Percentiles rank a stretch among this genome's conserved stretches.
Evolutionary conservation across 306 rosid genomes (phyloP).

Genomic region (Trichosanthes truncata): DNA sequence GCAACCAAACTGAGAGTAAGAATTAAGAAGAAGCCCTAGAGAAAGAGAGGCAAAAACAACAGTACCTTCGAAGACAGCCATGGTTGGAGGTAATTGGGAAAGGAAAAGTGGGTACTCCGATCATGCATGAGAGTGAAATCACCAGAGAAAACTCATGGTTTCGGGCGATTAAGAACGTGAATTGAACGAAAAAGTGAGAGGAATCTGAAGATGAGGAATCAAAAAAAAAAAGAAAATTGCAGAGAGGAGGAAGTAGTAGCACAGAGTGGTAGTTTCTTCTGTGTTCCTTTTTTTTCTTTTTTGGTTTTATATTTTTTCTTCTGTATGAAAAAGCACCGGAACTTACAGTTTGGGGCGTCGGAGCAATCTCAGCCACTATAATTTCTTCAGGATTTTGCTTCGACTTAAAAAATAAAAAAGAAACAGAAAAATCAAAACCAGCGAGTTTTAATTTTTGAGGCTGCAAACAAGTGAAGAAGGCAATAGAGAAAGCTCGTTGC

Average conservation of each 20-base stretch:
- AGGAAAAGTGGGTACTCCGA: constrained; percentile 7
- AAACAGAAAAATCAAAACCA: background rate
- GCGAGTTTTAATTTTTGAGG: constrained; percentile 31
- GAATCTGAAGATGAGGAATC: background rate
- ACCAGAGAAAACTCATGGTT: constrained; percentile 30
- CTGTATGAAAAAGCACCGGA: constrained; percentile 12
- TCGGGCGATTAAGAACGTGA: constrained; percentile 21
- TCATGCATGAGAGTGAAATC: constrained; percentile 23
- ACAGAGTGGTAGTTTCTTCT: background rate
- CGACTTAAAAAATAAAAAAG: background rate
- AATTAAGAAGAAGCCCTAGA: background rate
- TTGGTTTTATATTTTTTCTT: background rate
- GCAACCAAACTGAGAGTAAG: constrained; percentile 39
- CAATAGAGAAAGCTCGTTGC: background rate
- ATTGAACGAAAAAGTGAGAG: background rate
- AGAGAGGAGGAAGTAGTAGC: background rate
- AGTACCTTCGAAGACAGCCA: constrained; percentile 41
- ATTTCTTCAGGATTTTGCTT: constrained; percentile 34
- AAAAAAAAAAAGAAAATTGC: background rate
- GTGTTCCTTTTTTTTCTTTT: background rate
- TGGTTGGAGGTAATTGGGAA: constrained; percentile 16
- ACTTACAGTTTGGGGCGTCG: constrained; percentile 14
- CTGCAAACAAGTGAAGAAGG: constrained; percentile 15
- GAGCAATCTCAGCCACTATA: constrained; percentile 85
- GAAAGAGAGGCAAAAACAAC: background rate